Evolutionary conservation across 352 stramenopile genomes (phyloP).

Genomic region (Thraustochytrium sp.): DNA sequence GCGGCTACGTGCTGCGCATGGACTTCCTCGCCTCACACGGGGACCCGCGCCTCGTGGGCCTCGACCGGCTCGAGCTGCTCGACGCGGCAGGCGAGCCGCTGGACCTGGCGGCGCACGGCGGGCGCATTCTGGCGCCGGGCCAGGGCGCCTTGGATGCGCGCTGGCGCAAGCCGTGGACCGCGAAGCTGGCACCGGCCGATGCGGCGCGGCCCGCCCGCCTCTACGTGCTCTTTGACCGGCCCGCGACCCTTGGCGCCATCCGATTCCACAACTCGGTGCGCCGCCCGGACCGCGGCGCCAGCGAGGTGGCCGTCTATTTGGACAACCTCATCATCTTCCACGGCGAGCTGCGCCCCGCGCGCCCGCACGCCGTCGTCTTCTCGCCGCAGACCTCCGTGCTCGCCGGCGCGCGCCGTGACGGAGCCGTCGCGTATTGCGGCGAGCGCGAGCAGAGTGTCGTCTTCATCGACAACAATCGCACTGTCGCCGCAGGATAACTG

Average conservation of each 20-base stretch:
- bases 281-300: slow-evolving; percentile 65
- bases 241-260: slow-evolving; percentile 66
- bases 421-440: background rate
- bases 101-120: background rate
- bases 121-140: background rate
- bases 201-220: slow-evolving; percentile 46
- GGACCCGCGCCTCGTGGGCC: slow-evolving; percentile 70
- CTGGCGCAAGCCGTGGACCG: slow-evolving; percentile 7
- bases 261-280: slow-evolving; percentile 80
- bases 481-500: too few relatives aligned
- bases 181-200: background rate
- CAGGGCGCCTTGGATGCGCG: background rate
- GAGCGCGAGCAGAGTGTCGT: slow-evolving; percentile 16
- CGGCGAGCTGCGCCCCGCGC: background rate
- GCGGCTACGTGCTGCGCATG: slow-evolving; percentile 68
- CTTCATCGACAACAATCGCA: slow-evolving; percentile 29
- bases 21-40: slow-evolving; percentile 49
- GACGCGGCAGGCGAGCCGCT: slow-evolving; percentile 54
- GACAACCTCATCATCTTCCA: slow-evolving; percentile 60
- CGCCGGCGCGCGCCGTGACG: background rate
- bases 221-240: slow-evolving; percentile 64
- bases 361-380: background rate
- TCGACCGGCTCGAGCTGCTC: slow-evolving; percentile 72
- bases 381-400: background rate
- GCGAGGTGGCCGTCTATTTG: slow-evolving; percentile 71